phyloP scores from a whole-genome alignment of 208 protist genomes.

The Trypanosomatidae sp. region DNA sequence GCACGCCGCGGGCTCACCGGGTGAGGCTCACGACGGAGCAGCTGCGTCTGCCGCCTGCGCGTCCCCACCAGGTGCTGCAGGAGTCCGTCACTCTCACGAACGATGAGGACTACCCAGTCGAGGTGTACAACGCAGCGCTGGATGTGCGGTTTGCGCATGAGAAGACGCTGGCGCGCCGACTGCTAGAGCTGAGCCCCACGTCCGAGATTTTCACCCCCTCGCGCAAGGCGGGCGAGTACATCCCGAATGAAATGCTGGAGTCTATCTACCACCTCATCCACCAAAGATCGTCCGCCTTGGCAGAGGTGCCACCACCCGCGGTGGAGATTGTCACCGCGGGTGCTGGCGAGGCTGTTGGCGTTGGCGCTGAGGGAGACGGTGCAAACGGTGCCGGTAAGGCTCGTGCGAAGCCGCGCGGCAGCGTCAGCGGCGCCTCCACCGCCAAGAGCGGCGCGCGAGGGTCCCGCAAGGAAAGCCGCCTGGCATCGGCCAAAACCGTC shows the following conservation, averaged over 20 bases:
- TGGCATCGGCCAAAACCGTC: background rate
- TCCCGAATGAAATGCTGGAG: slow-evolving; percentile 74
- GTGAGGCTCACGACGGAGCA: slow-evolving; percentile 45
- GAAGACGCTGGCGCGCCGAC: slow-evolving; percentile 54
- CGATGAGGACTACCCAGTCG: slow-evolving; percentile 78
- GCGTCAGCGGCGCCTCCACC: too few species aligned
- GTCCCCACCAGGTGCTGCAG: slow-evolving; percentile 70
- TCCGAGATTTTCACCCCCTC: slow-evolving; percentile 62
- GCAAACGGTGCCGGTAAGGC: too few species aligned
- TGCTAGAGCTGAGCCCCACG: slow-evolving; percentile 23
- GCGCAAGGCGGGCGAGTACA: slow-evolving; percentile 53
- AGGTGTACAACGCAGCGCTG: slow-evolving; percentile 89
- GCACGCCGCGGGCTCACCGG: slow-evolving; percentile 31
- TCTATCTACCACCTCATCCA: slow-evolving; percentile 51
- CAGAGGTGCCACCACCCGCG: slow-evolving; percentile 4
- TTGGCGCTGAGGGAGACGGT: too few species aligned
- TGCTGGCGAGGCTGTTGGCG: background rate
- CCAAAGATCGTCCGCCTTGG: slow-evolving; percentile 10
- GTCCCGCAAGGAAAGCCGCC: too few species aligned
- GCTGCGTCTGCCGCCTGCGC: slow-evolving; percentile 64
- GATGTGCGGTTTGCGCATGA: slow-evolving; percentile 76
- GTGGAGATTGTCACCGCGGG: background rate
- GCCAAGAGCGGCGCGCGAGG: too few species aligned
- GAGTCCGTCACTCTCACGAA: slow-evolving; percentile 79
- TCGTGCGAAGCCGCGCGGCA: too few species aligned